These are phyloP conservation scores for Bjerkandera adusta DNA, from an alignment of 1,284 basidiomycete genomes.

Conservation along the genomic window DNA sequence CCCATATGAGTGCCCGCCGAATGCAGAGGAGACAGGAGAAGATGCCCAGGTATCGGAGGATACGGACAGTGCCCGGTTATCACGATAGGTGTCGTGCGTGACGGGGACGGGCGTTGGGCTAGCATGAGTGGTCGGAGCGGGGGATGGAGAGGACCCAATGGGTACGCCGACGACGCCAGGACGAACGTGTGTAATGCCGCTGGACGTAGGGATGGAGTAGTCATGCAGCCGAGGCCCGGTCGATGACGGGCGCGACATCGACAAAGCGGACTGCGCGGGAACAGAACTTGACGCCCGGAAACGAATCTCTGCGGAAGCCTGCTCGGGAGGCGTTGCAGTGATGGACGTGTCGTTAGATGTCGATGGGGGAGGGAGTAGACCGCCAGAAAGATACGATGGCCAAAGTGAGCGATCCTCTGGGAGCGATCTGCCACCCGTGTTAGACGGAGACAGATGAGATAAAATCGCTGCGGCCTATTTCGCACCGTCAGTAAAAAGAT, in stretches of 20 bases:
- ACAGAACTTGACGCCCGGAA: slow-evolving; percentile 42
- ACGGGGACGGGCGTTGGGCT: slow-evolving; percentile 21
- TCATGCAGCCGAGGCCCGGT: slow-evolving; percentile 63
- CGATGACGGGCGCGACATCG: slow-evolving; percentile 35
- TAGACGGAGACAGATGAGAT: slow-evolving; percentile 71
- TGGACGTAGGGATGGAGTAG: slow-evolving; percentile 46
- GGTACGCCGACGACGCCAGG: slow-evolving; percentile 58
- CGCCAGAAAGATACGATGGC: slow-evolving; percentile 76
- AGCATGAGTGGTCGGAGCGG: slow-evolving; percentile 13
- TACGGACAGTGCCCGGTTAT: slow-evolving; percentile 17
- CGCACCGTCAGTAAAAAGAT: slow-evolving; percentile 4
- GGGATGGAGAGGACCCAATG: slow-evolving; percentile 23
- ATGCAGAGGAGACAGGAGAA: slow-evolving; percentile 28
- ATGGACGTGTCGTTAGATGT: slow-evolving; percentile 19
- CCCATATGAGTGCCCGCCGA: slow-evolving; percentile 27
- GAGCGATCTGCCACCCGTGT: slow-evolving; percentile 71
- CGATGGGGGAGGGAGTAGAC: slow-evolving; percentile 58
- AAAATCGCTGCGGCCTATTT: slow-evolving; percentile 89
- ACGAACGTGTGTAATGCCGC: slow-evolving; percentile 50
- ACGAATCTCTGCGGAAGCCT: slow-evolving; percentile 20
- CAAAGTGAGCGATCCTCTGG: slow-evolving; percentile 91
- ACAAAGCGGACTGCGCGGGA: slow-evolving; percentile 27
- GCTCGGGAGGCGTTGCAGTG: slow-evolving; percentile 13
- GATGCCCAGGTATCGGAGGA: slow-evolving; percentile 29
- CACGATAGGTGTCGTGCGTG: slow-evolving; percentile 21